Evolutionary conservation across 345 rosid genomes (phyloP).

Genomic region (Noccaea caerulescens): DNA sequence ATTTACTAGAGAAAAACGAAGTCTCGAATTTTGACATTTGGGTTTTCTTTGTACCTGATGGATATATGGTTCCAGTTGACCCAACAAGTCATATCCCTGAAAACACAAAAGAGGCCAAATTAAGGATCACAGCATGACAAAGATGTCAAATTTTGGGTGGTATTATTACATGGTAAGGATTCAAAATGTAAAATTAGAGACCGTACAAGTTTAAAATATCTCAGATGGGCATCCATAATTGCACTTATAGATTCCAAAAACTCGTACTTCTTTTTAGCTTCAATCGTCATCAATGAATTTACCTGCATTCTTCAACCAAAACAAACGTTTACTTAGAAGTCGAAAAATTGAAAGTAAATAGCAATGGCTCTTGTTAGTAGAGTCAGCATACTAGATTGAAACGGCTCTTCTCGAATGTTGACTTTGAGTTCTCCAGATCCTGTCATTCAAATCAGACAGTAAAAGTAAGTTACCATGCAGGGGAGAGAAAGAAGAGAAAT

Average conservation of each 20-base stretch:
- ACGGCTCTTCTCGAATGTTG: conserved; percentile 89
- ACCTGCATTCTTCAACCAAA: conserved; percentile 80
- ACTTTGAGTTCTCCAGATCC: conserved; percentile 88
- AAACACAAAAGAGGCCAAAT: conserved; percentile 36
- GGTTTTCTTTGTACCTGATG: conserved; percentile 63
- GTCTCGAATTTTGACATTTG: not conserved
- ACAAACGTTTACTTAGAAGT: conserved; percentile 39
- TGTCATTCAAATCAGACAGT: conserved; percentile 44
- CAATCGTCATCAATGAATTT: conserved; percentile 73
- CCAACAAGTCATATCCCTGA: conserved; percentile 79
- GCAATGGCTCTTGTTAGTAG: conserved; percentile 21
- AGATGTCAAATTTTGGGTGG: conserved; percentile 16
- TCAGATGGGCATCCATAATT: conserved; percentile 89
- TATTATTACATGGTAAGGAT: conserved; percentile 7
- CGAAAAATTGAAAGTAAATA: conserved; percentile 26
- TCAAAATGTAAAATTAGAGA: conserved; percentile 22
- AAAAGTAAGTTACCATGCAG: conserved; percentile 23
- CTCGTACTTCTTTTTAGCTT: conserved; percentile 89
- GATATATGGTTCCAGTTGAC: conserved; percentile 84
- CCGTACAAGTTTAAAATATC: conserved; percentile 83
- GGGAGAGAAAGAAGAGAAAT: too few species aligned
- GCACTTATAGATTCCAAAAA: conserved; percentile 93
- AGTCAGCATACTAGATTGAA: conserved; percentile 75
- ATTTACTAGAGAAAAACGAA: not conserved
- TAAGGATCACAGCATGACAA: conserved; percentile 7